Base-by-base conservation (phyloP, 2,329 filamentous ascomycete species). In the Phialemonium atrogriseum region DNA sequence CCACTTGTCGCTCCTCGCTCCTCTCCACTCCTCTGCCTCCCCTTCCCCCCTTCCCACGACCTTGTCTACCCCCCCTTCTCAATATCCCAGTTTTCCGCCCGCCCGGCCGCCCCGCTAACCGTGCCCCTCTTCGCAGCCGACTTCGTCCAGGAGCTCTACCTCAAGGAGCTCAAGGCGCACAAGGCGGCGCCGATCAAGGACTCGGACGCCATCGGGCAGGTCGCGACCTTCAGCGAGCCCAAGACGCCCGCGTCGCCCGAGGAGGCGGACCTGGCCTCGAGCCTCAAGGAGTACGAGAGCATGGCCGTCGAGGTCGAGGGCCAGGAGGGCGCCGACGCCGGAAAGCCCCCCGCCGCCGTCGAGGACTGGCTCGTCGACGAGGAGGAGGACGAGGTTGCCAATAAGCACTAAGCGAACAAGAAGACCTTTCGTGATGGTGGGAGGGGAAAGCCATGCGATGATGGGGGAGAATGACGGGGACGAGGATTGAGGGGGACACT, bases 61-160 rank as follows among this genome's bases (percentile, higher is more conserved):
- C 13, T 5, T 10, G 8, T 11, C 5, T 13, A 18, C 27, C 5
- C 6, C 19, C 10, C 18, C 12, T 5, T 30, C 23, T n/a, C n/a
- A n/a, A n/a, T n/a, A n/a, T n/a, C n/a, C n/a, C n/a, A n/a, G n/a
- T n/a, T n/a, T n/a, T n/a, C n/a, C n/a, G n/a, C n/a, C n/a, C n/a
- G n/a, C n/a, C n/a, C n/a, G n/a, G n/a, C n/a, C n/a, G n/a, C n/a
- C n/a, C n/a, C n/a, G 12, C 27, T 30, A 40, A 37, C 32, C 28
- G 28, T 25, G 32, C 33, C 25, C 18, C 26, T 40, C 41, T 43
- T 30, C 31, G 44, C 56, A 96, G 91, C 85, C 77, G 91, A 98
- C 64, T 78, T 94, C 54, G 85, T 98, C 51, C 91, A 96, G 68
- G 89, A 96, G 60, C 77, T 98, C 56, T 98, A 98, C 74, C 79